These are phyloP conservation scores for Magnaporthales sp. DNA, from an alignment of 2,329 filamentous ascomycete species.

Conservation along the genomic window DNA sequence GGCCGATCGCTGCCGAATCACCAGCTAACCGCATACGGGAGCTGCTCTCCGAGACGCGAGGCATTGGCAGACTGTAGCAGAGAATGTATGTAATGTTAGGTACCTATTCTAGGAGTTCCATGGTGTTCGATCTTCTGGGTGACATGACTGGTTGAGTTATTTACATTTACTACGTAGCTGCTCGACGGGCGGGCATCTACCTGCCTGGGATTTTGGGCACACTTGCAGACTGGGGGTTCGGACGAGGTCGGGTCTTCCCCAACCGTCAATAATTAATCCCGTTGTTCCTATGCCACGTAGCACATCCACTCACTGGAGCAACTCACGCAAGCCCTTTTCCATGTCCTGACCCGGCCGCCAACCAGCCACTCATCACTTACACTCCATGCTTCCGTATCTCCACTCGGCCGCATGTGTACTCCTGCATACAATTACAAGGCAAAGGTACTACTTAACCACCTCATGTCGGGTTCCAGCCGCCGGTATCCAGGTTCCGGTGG, in stretches of 20 bases:
- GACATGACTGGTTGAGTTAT: neutral
- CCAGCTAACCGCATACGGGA: neutral
- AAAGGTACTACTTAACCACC: neutral
- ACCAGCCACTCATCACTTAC: too few species aligned
- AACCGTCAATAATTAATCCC: neutral
- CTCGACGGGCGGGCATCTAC: neutral
- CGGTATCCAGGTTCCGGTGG: too few species aligned
- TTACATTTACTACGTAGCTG: too few species aligned
- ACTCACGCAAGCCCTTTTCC: neutral
- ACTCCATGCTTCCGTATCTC: too few species aligned
- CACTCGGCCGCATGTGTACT: neutral
- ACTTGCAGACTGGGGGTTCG: neutral
- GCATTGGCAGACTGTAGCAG: neutral
- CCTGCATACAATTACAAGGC: neutral
- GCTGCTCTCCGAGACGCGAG: neutral
- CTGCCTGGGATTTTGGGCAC: neutral
- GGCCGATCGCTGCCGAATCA: neutral
- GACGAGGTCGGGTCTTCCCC: neutral
- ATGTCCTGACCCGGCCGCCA: too few species aligned
- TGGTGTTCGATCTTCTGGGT: neutral
- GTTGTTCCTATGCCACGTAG: neutral
- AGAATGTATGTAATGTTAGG: neutral
- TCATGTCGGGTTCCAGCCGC: too few species aligned
- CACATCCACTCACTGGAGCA: neutral
- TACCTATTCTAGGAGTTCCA: neutral